A percentile compares a stretch with the other conserved stretches of the same genome.
These are phyloP conservation scores for Ascochyta rabiei DNA, from an alignment of 2,329 filamentous ascomycete species.

Conservation along the genomic window DNA sequence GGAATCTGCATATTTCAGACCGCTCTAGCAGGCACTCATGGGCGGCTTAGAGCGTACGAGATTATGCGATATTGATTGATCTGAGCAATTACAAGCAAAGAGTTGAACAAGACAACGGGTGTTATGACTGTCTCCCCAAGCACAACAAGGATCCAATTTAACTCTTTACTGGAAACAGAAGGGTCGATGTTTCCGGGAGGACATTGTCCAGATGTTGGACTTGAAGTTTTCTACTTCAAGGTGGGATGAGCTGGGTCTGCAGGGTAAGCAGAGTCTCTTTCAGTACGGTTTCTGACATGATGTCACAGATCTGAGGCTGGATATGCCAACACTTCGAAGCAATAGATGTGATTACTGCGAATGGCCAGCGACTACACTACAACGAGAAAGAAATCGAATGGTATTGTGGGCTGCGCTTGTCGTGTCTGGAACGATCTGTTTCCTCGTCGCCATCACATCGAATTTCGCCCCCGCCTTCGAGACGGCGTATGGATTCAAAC, in stretches of 20 bases:
- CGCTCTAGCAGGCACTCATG: neutral
- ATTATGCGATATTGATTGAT: neutral
- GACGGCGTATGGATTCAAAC: slow-evolving; percentile 55
- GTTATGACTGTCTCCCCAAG: neutral
- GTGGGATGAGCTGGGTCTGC: slow-evolving; percentile 62
- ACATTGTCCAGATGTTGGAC: slow-evolving; percentile 62
- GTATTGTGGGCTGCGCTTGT: slow-evolving; percentile 50
- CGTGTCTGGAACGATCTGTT: slow-evolving; percentile 62
- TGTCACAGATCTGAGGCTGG: neutral
- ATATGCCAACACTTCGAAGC: neutral
- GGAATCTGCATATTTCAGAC: neutral
- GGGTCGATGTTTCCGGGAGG: slow-evolving; percentile 57
- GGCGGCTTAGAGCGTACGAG: neutral
- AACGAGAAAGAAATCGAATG: neutral
- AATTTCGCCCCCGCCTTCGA: slow-evolving; percentile 39
- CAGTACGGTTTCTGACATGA: neutral
- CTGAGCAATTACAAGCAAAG: neutral
- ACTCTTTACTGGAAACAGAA: neutral
- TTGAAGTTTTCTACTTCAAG: slow-evolving; percentile 63
- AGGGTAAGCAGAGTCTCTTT: neutral
- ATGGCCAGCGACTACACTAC: neutral
- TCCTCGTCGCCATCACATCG: slow-evolving; percentile 50
- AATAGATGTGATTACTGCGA: neutral
- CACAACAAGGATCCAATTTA: neutral
- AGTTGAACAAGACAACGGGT: neutral